Evolutionary conservation across 176 grass and related monocot species (phyloP).

Genomic region (Metroxylon sagu): DNA sequence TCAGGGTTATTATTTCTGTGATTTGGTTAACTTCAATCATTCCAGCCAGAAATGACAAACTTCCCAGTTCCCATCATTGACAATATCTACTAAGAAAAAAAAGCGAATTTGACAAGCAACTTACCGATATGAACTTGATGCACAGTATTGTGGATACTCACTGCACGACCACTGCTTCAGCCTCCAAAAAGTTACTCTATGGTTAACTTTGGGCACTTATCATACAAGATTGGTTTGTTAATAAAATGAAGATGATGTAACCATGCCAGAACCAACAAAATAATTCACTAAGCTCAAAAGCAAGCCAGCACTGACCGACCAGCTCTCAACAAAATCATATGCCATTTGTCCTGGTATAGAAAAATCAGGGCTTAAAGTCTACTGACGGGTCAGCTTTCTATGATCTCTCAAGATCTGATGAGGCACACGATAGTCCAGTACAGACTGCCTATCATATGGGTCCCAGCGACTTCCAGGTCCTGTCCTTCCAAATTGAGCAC

Average conservation of each 20-base stretch:
- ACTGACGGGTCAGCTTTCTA: slow-evolving; percentile 51
- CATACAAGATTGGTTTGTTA: slow-evolving; percentile 3
- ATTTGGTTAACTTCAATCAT: too few relatives aligned
- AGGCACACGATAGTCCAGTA: slow-evolving; percentile 33
- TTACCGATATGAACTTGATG: slow-evolving; percentile 7
- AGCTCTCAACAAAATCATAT: background rate
- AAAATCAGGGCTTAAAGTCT: slow-evolving; percentile 34
- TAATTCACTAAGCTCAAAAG: slow-evolving; percentile 2
- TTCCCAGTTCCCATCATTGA: too few relatives aligned
- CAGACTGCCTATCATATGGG: slow-evolving; percentile 31
- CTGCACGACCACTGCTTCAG: background rate
- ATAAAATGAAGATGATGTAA: background rate
- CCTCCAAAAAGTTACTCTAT: slow-evolving; percentile 8
- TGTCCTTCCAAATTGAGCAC: slow-evolving; percentile 64
- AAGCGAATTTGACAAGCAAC: background rate
- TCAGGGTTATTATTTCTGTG: too few relatives aligned
- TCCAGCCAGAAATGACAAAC: too few relatives aligned
- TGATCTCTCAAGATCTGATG: slow-evolving; percentile 32
- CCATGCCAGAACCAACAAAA: slow-evolving; percentile 14
- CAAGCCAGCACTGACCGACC: background rate
- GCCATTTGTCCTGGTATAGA: slow-evolving; percentile 10
- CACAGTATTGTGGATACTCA: background rate
- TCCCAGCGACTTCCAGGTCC: slow-evolving; percentile 52
- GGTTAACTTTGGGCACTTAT: background rate
- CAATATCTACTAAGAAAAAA: too few relatives aligned